These are phyloP conservation scores for Lotus japonicus DNA, from an alignment of 306 rosid genomes.

Conservation along the genomic window DNA sequence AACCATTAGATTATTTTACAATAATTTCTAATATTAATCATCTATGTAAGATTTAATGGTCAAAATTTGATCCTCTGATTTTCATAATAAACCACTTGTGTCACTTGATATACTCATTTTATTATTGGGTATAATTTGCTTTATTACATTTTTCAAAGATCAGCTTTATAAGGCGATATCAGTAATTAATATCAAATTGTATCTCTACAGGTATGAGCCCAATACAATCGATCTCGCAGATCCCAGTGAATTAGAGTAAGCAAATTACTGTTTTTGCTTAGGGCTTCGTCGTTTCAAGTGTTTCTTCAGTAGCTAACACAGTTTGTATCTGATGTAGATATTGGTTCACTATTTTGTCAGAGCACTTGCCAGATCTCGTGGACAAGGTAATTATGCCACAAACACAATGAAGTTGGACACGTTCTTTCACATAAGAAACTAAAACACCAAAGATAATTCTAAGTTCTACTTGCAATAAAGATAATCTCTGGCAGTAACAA, in stretches of 20 bases:
- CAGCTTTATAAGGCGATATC: neutral
- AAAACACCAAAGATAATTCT: neutral
- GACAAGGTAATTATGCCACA: constrained; percentile 54
- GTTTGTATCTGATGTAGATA: constrained; percentile 50
- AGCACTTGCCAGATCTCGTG: constrained; percentile 85
- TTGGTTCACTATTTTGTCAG: constrained; percentile 87
- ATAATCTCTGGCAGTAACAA: too few species aligned
- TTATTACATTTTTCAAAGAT: neutral
- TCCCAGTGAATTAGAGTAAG: constrained; percentile 86
- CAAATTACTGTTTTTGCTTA: constrained; percentile 8
- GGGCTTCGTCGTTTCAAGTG: neutral
- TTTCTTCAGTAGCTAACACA: constrained; percentile 22
- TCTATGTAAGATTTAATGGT: neutral
- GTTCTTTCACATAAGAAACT: neutral
- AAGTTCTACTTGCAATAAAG: neutral
- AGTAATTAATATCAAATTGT: constrained; percentile 12
- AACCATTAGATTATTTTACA: neutral
- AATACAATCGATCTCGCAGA: constrained; percentile 92
- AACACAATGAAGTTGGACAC: neutral
- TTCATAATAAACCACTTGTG: neutral
- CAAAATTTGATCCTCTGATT: constrained; percentile 5
- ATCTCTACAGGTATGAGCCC: constrained; percentile 79
- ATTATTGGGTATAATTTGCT: neutral
- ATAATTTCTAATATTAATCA: neutral
- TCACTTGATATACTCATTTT: neutral